Evolutionary conservation across 352 stramenopile genomes (phyloP).

Genomic region (Phytophthora melonis): DNA sequence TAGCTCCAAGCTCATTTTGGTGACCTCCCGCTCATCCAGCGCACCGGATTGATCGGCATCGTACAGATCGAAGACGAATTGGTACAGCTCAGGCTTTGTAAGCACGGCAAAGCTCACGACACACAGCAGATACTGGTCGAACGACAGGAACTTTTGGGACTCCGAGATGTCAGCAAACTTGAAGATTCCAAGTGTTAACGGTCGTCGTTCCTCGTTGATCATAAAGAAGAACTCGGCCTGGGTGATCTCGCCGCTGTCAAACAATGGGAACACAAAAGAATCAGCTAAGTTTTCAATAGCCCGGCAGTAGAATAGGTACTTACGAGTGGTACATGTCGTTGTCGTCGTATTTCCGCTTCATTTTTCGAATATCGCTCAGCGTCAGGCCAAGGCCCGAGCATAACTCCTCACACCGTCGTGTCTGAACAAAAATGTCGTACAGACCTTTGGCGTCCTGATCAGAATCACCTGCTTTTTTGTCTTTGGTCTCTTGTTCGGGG

Average conservation of each 20-base stretch:
- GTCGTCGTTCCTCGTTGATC: constrained; percentile 64
- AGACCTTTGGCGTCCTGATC: constrained; percentile 44
- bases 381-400: constrained; percentile 61
- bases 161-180: constrained; percentile 46
- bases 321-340: constrained; percentile 86
- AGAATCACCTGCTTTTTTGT: constrained; percentile 15
- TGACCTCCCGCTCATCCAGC: constrained; percentile 71
- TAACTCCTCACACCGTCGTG: constrained; percentile 57
- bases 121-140: constrained; percentile 72
- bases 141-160: constrained; percentile 68
- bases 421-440: constrained; percentile 69
- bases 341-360: constrained; percentile 76
- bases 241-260: constrained; percentile 67
- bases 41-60: constrained; percentile 64
- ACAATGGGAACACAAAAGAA: not conserved
- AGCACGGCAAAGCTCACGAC: constrained; percentile 67
- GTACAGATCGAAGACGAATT: constrained; percentile 80
- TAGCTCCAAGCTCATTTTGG: constrained; percentile 69
- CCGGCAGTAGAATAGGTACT: constrained; percentile 16
- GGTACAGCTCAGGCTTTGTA: constrained; percentile 73
- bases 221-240: constrained; percentile 83
- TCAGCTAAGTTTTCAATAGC: not conserved
- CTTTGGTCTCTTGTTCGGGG: not conserved
- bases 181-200: constrained; percentile 66
- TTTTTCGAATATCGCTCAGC: constrained; percentile 63